Evolutionary conservation across 305 asterid genomes (phyloP).

Genomic region (Solanum hybrid): DNA sequence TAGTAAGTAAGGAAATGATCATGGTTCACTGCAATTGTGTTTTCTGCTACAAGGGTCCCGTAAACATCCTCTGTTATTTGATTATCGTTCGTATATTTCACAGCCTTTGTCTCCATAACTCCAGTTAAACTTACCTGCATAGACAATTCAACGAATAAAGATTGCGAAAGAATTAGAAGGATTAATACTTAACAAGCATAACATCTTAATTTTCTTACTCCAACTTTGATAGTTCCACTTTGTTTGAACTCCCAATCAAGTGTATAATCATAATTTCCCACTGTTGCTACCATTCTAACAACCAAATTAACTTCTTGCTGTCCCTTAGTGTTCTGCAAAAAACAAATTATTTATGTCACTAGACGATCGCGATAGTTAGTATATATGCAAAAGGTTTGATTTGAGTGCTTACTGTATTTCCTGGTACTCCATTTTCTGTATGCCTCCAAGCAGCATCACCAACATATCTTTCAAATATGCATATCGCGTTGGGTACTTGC

Average conservation of each 20-base stretch:
- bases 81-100: constrained; percentile 23
- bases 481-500: constrained; percentile 35
- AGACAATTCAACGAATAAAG: neutral
- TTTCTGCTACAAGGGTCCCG: constrained; percentile 54
- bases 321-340: constrained; percentile 48
- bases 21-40: constrained; percentile 50
- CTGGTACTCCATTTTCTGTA: constrained; percentile 65
- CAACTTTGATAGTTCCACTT: constrained; percentile 58
- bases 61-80: constrained; percentile 18
- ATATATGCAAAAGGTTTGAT: neutral
- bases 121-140: constrained; percentile 58
- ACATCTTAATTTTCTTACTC: constrained; percentile 32
- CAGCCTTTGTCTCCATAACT: constrained; percentile 51
- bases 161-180: neutral
- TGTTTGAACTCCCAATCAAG: constrained; percentile 79
- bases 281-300: constrained; percentile 66
- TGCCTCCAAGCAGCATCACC: constrained; percentile 74
- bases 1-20: constrained; percentile 67
- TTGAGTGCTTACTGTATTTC: constrained; percentile 26
- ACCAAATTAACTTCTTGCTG: constrained; percentile 45
- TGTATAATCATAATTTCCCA: constrained; percentile 59
- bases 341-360: neutral
- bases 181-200: neutral
- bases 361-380: neutral
- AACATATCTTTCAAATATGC: constrained; percentile 43